Percentiles rank a stretch among this genome's conserved stretches.
Evolutionary conservation across 192 early-diverging fungal genomes (phyloP).

Genomic region (Rhizophlyctis rosea): DNA sequence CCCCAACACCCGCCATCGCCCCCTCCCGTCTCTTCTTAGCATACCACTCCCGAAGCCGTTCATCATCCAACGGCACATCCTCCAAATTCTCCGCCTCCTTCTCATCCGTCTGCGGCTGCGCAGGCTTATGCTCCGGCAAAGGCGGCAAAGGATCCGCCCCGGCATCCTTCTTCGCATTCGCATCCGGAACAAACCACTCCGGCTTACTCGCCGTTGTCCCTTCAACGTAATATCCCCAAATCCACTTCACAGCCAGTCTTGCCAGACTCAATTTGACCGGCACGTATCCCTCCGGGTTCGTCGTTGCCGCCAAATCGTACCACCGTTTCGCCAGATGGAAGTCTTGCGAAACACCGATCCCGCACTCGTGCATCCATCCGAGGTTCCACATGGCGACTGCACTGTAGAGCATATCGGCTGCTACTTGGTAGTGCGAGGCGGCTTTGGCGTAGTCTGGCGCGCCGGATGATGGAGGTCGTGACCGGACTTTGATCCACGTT

Average conservation of each 20-base stretch:
- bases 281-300: constrained; percentile 76
- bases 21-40: not conserved
- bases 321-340: constrained; percentile 89
- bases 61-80: not conserved
- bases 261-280: constrained; percentile 73
- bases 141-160: not conserved
- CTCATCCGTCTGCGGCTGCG: not conserved
- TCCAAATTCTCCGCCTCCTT: not conserved
- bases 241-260: constrained; percentile 57
- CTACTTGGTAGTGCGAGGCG: constrained; percentile 76
- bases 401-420: constrained; percentile 71
- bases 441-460: constrained; percentile 67
- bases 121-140: not conserved
- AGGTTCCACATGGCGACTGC: constrained; percentile 94
- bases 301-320: constrained; percentile 79
- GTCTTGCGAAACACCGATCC: constrained; percentile 81
- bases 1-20: not conserved
- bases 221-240: constrained; percentile 4
- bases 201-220: not conserved
- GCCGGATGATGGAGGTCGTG: not conserved
- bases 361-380: constrained; percentile 94
- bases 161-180: too few relatives aligned
- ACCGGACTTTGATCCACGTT: too few relatives aligned
- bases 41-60: too few relatives aligned
- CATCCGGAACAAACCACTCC: not conserved